Evolutionary conservation across 192 early-diverging fungal genomes (phyloP).

Genomic region (Coemansia sp.): DNA sequence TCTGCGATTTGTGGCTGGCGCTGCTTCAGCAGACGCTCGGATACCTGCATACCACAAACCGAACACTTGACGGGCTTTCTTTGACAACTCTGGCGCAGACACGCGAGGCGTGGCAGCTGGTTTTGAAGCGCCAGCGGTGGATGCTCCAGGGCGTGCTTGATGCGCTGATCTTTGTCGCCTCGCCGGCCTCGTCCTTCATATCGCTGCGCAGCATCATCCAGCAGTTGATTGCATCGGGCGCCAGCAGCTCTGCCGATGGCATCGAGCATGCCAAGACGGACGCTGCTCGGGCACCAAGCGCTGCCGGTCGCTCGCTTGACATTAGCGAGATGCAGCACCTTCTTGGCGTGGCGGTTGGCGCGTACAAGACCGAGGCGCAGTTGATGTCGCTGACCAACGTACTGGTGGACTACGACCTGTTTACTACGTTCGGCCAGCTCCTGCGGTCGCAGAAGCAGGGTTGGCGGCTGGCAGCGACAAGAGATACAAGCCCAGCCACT

Average conservation of each 20-base stretch:
- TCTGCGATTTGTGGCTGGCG: slow-evolving; percentile 52
- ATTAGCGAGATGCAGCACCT: slow-evolving; percentile 54
- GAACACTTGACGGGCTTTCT: slow-evolving; percentile 24
- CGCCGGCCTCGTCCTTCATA: slow-evolving; percentile 48
- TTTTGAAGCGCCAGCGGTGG: slow-evolving; percentile 52
- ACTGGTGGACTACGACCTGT: slow-evolving; percentile 54
- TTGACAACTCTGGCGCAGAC: slow-evolving; percentile 2
- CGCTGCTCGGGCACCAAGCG: neutral
- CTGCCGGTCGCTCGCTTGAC: slow-evolving; percentile 33
- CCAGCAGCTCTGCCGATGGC: neutral
- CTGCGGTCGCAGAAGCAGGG: slow-evolving; percentile 55
- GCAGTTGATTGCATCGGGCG: slow-evolving; percentile 36
- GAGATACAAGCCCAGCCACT: neutral
- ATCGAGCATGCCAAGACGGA: neutral
- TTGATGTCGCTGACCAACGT: slow-evolving; percentile 52
- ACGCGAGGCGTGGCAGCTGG: slow-evolving; percentile 41
- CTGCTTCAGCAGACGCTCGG: slow-evolving; percentile 36
- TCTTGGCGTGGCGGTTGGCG: slow-evolving; percentile 48
- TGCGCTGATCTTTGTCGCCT: slow-evolving; percentile 50
- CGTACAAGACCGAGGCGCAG: slow-evolving; percentile 56
- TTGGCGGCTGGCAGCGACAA: slow-evolving; percentile 27
- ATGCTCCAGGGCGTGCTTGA: slow-evolving; percentile 54
- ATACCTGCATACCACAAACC: slow-evolving; percentile 44
- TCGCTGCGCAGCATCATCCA: slow-evolving; percentile 51
- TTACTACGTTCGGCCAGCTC: slow-evolving; percentile 49